phyloP scores from a whole-genome alignment of 208 protist genomes.

The Wallacemonas sp. region DNA sequence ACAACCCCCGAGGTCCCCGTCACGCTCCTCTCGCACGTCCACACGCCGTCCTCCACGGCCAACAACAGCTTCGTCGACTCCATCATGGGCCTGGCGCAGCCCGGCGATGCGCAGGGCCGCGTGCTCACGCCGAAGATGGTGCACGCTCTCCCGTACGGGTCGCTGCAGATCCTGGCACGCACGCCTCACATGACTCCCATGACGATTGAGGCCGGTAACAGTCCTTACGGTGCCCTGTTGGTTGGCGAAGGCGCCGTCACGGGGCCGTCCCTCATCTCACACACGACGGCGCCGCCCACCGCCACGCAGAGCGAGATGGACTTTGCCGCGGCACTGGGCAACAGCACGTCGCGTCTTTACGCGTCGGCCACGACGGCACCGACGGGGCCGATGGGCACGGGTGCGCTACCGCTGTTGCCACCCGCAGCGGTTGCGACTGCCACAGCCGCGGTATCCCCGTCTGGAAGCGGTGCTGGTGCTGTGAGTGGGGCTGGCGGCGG shows the following conservation, averaged over 20 bases:
- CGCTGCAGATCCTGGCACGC: neutral
- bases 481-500: neutral
- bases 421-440: neutral
- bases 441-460: neutral
- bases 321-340: neutral
- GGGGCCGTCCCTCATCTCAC: neutral
- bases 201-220: neutral
- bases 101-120: neutral
- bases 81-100: neutral
- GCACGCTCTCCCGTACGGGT: too few species aligned
- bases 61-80: constrained; percentile 13
- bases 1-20: too few species aligned
- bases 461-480: neutral
- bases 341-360: too few species aligned
- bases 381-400: neutral
- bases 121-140: neutral
- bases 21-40: neutral
- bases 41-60: constrained; percentile 2
- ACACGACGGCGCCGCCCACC: constrained; percentile 8
- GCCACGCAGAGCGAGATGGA: constrained; percentile 9
- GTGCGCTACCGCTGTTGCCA: neutral
- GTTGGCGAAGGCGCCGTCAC: neutral
- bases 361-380: too few species aligned
- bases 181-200: neutral
- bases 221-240: neutral